Base-by-base conservation (phyloP, 495 filamentous ascomycete genomes). In the Neurospora tetrasperma region DNA sequence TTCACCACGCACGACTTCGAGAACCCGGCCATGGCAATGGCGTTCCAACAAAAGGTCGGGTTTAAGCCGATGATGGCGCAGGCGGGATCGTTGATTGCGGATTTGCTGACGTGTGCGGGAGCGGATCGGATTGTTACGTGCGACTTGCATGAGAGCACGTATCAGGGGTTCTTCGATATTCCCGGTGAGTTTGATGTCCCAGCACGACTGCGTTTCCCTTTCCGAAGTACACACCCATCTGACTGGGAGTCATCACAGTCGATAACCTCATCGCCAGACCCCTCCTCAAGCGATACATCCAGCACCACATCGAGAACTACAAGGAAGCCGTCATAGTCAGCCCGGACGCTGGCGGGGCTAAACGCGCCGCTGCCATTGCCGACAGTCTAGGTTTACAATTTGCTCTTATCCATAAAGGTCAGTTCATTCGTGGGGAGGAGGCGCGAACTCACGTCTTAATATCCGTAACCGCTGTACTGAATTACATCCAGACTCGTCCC, bases 31-130 rank as follows among this genome's bases (percentile, higher is more conserved):
- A 80, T 85, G 62, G 74, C 84, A n/a, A 83, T 80, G n/a, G 84
- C 86, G 46, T 97, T 97, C 83, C 84, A 92, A 75, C 90, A 93
- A 1, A 93, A 93, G 75, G 92, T 94, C 2, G 96, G 96, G 18
- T 99, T 98, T 80, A 96, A 94, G 82, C 93, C 97, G 85, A 98
- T 96, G 96, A 94, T 99, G 75, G 96, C 96, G 35, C 96, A 98
- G 83, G 95, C 96, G 66, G 96, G 96, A 70, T 98, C 96, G 20
- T 86, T 99, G 75, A 92, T 99, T 27, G 96, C 96, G 31, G 94
- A 98, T 80, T 88, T 99, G 70, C 83, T 99, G 72, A 98, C 94
- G 48, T 98, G 94, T 80, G 96, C 96, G 74, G 96, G 96, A 70
- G 94, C 96, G 31, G 96, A 99, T 83, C 96, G 98, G 59, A 73